phyloP scores from a whole-genome alignment of 129 eudicot genomes.

The Flaveria robusta region DNA sequence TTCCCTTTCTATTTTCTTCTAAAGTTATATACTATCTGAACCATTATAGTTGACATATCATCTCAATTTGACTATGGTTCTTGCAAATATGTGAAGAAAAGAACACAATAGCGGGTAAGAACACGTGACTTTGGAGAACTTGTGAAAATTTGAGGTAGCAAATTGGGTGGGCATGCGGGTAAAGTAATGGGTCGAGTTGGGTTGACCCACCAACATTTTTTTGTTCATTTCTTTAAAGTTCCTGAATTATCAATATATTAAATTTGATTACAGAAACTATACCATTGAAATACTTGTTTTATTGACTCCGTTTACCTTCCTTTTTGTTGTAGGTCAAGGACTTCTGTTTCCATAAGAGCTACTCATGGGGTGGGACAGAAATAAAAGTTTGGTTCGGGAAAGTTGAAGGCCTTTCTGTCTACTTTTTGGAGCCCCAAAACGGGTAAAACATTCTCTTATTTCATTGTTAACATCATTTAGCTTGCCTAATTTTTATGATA shows the following conservation, averaged over 20 bases:
- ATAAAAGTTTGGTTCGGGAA: conserved; percentile 93
- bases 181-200: neutral
- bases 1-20: too few relatives aligned
- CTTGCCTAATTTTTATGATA: neutral
- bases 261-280: conserved; percentile 13
- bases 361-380: conserved; percentile 90
- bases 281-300: neutral
- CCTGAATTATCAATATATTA: neutral
- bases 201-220: conserved; percentile 2
- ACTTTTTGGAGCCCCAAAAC: conserved; percentile 94
- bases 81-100: conserved; percentile 15
- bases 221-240: neutral
- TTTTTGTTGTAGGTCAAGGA: conserved; percentile 68
- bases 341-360: conserved; percentile 71
- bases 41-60: neutral
- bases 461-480: neutral
- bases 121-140: neutral
- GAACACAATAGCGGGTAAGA: neutral
- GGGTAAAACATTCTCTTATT: conserved; percentile 57
- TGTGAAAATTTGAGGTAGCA: neutral
- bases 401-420: conserved; percentile 91
- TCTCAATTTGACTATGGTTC: conserved; percentile 5
- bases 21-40: neutral
- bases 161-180: neutral
- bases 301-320: neutral